Conservation (phyloP, 148 eudicot genomes). For the Vaccinium myrtillus region DNA sequence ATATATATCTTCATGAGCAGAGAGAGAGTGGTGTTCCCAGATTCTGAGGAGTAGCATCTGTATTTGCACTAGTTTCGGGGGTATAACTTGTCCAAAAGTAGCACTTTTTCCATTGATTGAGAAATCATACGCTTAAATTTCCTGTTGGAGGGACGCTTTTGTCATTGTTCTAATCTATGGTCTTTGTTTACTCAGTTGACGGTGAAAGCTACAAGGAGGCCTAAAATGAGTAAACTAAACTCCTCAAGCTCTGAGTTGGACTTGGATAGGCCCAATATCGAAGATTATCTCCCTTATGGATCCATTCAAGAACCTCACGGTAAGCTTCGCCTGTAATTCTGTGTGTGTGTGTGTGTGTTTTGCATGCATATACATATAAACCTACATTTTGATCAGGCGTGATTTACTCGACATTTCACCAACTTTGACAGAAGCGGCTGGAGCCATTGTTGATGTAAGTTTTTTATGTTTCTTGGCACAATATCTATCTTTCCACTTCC, state of each 20-base stretch:
- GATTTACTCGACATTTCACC: constrained; percentile 96
- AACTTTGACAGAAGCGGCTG: constrained; percentile 84
- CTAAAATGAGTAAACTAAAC: too few relatives aligned
- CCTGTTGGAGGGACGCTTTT: not conserved
- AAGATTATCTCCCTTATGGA: too few relatives aligned
- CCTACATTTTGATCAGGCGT: constrained; percentile 38
- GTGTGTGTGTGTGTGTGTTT: not conserved
- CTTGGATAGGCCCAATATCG: too few relatives aligned
- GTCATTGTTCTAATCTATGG: not conserved
- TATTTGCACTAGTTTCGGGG: not conserved
- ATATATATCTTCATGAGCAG: too few relatives aligned
- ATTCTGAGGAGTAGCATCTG: not conserved
- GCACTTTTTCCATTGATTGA: not conserved
- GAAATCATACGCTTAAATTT: not conserved
- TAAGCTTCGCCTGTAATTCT: constrained; percentile 67
- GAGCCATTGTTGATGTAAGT: constrained; percentile 93
- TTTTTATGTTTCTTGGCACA: not conserved
- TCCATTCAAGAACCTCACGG: too few relatives aligned
- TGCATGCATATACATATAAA: not conserved
- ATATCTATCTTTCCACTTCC: not conserved
- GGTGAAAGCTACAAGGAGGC: not conserved
- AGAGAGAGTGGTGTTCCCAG: too few relatives aligned
- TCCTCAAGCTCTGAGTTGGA: too few relatives aligned
- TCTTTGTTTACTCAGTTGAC: not conserved
- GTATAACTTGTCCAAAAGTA: not conserved